Base-by-base conservation (phyloP, 2,329 filamentous ascomycete genomes). In the Penicillium brasilianum region DNA sequence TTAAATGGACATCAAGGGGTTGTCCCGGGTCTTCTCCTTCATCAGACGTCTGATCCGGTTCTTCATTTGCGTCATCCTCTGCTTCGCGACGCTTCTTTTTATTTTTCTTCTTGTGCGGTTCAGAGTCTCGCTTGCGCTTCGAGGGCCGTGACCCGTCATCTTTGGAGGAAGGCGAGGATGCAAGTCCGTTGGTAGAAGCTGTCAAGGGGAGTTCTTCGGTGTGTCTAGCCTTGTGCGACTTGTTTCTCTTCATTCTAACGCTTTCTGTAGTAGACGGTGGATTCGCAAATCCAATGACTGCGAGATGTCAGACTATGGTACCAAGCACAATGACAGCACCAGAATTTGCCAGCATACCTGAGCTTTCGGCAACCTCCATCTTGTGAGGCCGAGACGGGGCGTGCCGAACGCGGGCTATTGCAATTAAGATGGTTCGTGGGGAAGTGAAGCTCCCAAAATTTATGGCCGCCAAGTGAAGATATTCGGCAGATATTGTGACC, bases 71-170 rank as follows among this genome's bases (percentile, higher is more conserved):
- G 18, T 57, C 54, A 25, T 57, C 36, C 36, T 63, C 56, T n/a
- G 60, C 50, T 18, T 60, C 53, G 32, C 60, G 64, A 34, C 57
- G 56, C 18, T 37, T 56, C 28, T 62, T 62, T 20, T 55, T 55
- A 22, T 58, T 63, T 28, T 64, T 65, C 20, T 66, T 59, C 2
- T 57, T 34, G 10, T 59, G 54, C 10, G 37, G 39, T 39, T 66
- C 66, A 13, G 60, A 55, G 4, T 65, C 53, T 30, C 69, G 71
- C 57, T 72, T 76, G 53, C 74, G 71, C 61, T 75, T 76, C 34
- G 58, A 43, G 13, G 65, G 60, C 2, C 63, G 67, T 20, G 64
- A 36, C n/a, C 50, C 43, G 25, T 64, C 57, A 16, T 62, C 55
- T 13, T 57, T 54, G 48, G 41, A 44, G 36, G 39, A 34, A 9